These are phyloP conservation scores for Fusarium staphyleae DNA, from an alignment of 2,329 filamentous ascomycete species.

Conservation along the genomic window DNA sequence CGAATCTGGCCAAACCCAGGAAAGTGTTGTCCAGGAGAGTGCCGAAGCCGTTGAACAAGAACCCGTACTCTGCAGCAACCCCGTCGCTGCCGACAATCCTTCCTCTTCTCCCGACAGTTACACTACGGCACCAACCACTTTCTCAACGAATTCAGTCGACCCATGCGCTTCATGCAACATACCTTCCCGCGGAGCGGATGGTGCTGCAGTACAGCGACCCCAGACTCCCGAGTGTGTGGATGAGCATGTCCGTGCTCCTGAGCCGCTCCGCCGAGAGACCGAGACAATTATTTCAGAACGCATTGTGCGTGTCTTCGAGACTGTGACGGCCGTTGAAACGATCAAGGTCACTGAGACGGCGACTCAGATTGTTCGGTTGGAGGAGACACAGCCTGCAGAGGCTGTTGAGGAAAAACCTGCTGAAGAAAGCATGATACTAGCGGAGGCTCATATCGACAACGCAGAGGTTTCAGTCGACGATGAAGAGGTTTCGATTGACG, in stretches of 20 bases:
- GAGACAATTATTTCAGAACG: conserved; percentile 34
- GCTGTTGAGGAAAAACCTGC: background rate
- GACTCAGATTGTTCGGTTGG: conserved; percentile 34
- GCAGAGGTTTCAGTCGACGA: background rate
- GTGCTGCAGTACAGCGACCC: background rate
- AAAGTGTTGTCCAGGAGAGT: background rate
- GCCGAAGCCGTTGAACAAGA: background rate
- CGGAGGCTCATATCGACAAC: background rate
- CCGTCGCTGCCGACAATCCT: background rate
- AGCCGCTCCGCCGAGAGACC: conserved; percentile 30
- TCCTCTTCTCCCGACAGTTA: background rate
- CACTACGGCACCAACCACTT: background rate
- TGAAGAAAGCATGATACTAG: conserved; percentile 7
- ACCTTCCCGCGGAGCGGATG: conserved; percentile 9
- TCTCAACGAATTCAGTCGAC: conserved; percentile 22
- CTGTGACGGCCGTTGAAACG: conserved; percentile 46
- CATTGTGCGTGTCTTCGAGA: conserved; percentile 47
- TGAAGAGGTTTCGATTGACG: background rate
- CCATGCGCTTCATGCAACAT: conserved; percentile 35
- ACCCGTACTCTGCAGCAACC: background rate
- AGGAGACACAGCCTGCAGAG: conserved; percentile 21
- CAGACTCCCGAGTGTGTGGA: conserved; percentile 1
- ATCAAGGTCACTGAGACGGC: conserved; percentile 43
- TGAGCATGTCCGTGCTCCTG: conserved; percentile 1
- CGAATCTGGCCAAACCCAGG: background rate